Evolutionary conservation across 768 basidiomycete species (phyloP), one percentile per base, ranked within the genome.

Genomic region (Pholiota conissans): DNA sequence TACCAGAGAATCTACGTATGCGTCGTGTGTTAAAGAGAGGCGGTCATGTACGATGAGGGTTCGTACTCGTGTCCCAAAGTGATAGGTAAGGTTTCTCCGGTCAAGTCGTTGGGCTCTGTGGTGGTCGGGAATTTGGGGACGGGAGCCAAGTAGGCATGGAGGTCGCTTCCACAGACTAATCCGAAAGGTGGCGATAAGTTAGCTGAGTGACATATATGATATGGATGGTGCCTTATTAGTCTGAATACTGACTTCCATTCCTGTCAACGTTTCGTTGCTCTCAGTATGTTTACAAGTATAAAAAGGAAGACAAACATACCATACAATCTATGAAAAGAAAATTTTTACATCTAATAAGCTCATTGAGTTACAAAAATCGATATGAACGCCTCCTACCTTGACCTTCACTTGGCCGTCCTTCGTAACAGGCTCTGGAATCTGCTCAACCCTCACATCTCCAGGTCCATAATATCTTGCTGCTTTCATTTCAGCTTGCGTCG

Each of bases 331-430:
- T 22, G 14, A 7, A 39, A n/a, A 18, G 20, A 18, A 3, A n/a
- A 13, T 39, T 3, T 39, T 5, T n/a, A 16, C 14, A 39, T 18
- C 16, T 24, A 32, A 13, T 13, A 32, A 32, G 11, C 22, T 24
- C 11, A 20, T 8, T 8, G 3, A 37, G 27, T 28, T 34, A n/a
- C 11, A 35, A 28, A 26, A 22, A 18, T 16, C 48, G 48, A 55
- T n/a, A n/a, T 16, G 26, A 18, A 30, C 47, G n/a, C n/a, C n/a
- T 47, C 46, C 48, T 55, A 77, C 79, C 65, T 78, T 80, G 56
- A 80, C 68, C 62, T 81, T 81, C 3, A 81, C 69, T 52, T 79
- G 72, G 20, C 73, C 74, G 11, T 63, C 66, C 10, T 71, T 68
- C 10, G 69, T 60, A 24, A 60, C 55, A 28, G 77, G 77, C 50